These are phyloP conservation scores for Lentinula lateritia DNA, from an alignment of 768 basidiomycete genomes.

Conservation along the genomic window DNA sequence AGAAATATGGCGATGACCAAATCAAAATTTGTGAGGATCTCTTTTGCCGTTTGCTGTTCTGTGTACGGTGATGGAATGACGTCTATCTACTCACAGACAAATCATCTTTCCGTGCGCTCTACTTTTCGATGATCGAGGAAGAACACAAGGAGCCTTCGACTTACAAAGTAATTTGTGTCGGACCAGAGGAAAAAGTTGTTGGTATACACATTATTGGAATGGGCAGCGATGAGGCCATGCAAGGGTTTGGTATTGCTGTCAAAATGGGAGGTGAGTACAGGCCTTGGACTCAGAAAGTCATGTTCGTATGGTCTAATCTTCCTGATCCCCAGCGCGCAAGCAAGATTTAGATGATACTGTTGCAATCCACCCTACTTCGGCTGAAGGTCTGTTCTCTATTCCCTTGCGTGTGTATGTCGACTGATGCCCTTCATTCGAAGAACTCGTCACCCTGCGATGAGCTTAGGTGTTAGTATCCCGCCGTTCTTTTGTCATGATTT, in stretches of 20 bases:
- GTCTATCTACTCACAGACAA: constrained; percentile 46
- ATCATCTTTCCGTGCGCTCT: constrained; percentile 75
- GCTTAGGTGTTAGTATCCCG: background rate
- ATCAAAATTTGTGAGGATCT: constrained; percentile 82
- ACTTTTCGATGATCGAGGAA: constrained; percentile 88
- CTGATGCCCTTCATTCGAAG: constrained; percentile 23
- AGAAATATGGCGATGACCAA: constrained; percentile 80
- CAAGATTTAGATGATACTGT: constrained; percentile 82
- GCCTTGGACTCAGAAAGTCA: background rate
- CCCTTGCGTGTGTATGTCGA: constrained; percentile 9
- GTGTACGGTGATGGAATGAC: background rate
- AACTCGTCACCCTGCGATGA: constrained; percentile 53
- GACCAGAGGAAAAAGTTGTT: constrained; percentile 92
- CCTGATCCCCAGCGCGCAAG: constrained; percentile 51
- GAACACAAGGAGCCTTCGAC: constrained; percentile 92
- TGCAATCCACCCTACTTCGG: constrained; percentile 88
- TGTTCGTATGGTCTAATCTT: constrained; percentile 11
- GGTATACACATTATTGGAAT: constrained; percentile 89
- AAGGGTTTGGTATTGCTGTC: constrained; percentile 95
- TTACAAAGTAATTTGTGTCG: constrained; percentile 86
- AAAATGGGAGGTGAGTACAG: constrained; percentile 75
- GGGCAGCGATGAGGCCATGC: constrained; percentile 91
- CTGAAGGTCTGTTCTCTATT: constrained; percentile 51
- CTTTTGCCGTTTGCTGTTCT: background rate
- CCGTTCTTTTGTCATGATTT: no score